Evolutionary conservation across 2,329 filamentous ascomycete genomes (phyloP), one percentile per base, ranked within the genome.

Genomic region (Zalaria obscura): DNA sequence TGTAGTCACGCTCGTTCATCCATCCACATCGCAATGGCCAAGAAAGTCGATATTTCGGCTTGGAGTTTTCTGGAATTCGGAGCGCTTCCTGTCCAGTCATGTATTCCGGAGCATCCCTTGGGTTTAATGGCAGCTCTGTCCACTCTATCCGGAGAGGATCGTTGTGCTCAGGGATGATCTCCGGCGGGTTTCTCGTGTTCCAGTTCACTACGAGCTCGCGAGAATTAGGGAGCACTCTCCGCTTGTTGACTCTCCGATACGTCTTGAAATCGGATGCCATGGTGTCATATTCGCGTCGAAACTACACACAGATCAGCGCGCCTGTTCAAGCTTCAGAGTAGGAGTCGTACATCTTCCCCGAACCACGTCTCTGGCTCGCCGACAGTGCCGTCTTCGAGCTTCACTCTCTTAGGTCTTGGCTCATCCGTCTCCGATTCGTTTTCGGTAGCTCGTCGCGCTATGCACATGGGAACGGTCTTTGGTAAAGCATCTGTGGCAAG

Each of bases 121-220:
- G 57, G 38, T 79, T 64, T 3, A 66, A 64, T 4, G 73, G 72
- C 33, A 93, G 67, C 47, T 95, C 87, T 2, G 91, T 98, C 88
- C 91, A 98, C 48, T 96, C 88, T 39, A 96, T 81, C 49, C 91
- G 82, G 51, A 93, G 70, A 0, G 88, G 84, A 54, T 98, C 91
- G 57, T 96, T 98, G 63, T 96, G 91, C 55, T 91, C 83, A 4
- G 83, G 80, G 45, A 98, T 96, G 38, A 81, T 75, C 51, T 96
- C 91, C 5, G 86, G 80, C 29, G 83, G 78, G 1, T 79, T 83
- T 38, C 85, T 76, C 40, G 83, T 77, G 61, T 98, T 98, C 70
- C 84, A 96, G 56, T 94, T 96, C 49, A 88, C 78, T 1, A 95
- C 89, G 44, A 95, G 70, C 56, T 98, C 91, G 60, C 94, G 93